phyloP scores from a whole-genome alignment of 345 rosid genomes.

The Hibiscus tridactylites region DNA sequence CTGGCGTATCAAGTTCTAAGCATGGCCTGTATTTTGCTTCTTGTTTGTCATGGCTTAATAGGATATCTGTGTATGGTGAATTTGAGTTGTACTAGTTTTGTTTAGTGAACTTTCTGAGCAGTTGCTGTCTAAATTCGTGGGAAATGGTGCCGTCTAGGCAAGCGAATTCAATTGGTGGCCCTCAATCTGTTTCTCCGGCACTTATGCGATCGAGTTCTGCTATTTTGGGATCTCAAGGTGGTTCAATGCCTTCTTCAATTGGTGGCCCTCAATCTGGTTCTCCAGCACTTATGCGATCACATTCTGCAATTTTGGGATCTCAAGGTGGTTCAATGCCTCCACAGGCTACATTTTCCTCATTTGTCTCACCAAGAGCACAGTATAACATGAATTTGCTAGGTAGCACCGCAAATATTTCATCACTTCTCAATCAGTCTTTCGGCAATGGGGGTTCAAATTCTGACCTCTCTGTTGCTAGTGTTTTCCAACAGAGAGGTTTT shows the following conservation, averaged over 20 bases:
- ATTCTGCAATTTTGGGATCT: constrained; percentile 55
- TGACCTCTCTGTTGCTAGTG: constrained; percentile 34
- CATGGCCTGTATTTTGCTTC: background rate
- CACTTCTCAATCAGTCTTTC: constrained; percentile 52
- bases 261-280: constrained; percentile 47
- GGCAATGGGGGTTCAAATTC: constrained; percentile 48
- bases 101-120: background rate
- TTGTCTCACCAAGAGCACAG: constrained; percentile 46
- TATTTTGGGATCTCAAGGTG: constrained; percentile 61
- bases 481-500: constrained; percentile 39
- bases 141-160: constrained; percentile 65
- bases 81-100: background rate
- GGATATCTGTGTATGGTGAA: background rate
- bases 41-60: background rate
- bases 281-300: constrained; percentile 51
- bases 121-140: background rate
- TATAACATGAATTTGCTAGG: constrained; percentile 58
- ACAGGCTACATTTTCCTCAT: constrained; percentile 38
- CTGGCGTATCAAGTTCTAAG: background rate
- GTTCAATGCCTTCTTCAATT: constrained; percentile 23
- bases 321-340: constrained; percentile 51
- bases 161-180: constrained; percentile 44
- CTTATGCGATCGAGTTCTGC: constrained; percentile 59
- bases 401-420: constrained; percentile 44
- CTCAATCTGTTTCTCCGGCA: constrained; percentile 50